These are phyloP conservation scores for Passiflora organensis DNA, from an alignment of 345 rosid genomes.

Conservation along the genomic window DNA sequence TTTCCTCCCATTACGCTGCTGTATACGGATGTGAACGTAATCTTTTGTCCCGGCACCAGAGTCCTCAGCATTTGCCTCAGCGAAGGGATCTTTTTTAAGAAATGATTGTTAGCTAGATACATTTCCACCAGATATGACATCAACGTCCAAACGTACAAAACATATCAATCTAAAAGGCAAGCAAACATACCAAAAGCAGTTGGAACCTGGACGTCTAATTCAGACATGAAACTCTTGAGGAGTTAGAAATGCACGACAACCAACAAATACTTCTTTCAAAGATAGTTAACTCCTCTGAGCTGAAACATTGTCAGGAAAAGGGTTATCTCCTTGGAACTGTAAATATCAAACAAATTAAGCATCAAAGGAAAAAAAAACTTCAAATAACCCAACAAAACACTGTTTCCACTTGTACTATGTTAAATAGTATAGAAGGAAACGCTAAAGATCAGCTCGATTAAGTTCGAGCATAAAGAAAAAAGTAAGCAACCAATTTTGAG, in stretches of 20 bases:
- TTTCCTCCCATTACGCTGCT: constrained; percentile 32
- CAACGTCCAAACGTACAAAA: no score
- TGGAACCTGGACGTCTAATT: constrained; percentile 63
- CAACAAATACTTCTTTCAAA: no score
- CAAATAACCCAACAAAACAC: no score
- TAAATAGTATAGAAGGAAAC: no score
- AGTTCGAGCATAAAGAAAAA: no score
- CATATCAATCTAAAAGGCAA: background rate
- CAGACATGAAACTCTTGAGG: constrained; percentile 71
- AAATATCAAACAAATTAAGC: background rate
- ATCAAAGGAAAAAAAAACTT: no score
- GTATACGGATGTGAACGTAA: constrained; percentile 32
- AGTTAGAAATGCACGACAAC: constrained; percentile 22
- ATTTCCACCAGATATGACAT: no score
- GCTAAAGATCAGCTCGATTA: no score
- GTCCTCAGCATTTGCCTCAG: constrained; percentile 59
- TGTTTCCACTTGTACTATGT: no score
- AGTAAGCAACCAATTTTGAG: no score
- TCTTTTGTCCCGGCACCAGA: constrained; percentile 37
- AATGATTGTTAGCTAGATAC: background rate
- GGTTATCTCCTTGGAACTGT: background rate
- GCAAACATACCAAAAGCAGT: constrained; percentile 53
- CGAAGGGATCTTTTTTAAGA: constrained; percentile 21
- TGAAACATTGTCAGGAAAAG: constrained; percentile 11
- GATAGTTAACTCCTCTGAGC: constrained; percentile 34